These are phyloP conservation scores for Coffea canephora DNA, from an alignment of 257 asterid genomes.

Conservation along the genomic window DNA sequence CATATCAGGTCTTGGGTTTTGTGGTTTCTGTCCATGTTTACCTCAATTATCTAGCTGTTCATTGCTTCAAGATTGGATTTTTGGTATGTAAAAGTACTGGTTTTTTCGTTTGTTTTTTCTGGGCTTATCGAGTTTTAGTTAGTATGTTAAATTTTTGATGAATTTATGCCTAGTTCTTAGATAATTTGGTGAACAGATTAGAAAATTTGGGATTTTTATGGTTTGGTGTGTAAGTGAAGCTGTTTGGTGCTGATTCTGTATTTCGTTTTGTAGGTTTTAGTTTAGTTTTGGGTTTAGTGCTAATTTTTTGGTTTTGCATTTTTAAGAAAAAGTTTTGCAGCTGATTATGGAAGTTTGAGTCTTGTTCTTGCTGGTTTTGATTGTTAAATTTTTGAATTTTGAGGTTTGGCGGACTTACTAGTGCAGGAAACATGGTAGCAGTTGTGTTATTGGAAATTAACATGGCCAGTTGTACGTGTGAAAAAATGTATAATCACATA, in stretches of 20 bases:
- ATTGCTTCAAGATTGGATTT: constrained; percentile 13
- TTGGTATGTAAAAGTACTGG: background rate
- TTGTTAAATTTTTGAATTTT: background rate
- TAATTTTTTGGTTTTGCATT: too few relatives aligned
- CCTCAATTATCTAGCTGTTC: background rate
- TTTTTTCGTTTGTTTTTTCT: background rate
- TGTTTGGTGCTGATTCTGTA: too few relatives aligned
- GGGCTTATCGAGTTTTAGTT: background rate
- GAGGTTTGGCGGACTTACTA: background rate
- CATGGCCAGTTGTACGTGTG: background rate
- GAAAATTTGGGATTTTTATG: too few relatives aligned
- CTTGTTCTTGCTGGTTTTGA: background rate
- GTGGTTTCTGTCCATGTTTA: background rate
- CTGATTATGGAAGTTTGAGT: background rate
- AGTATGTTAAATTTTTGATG: background rate
- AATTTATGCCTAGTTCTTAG: too few relatives aligned
- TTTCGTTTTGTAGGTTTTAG: too few relatives aligned
- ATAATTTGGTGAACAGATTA: too few relatives aligned
- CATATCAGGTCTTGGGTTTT: constrained; percentile 19
- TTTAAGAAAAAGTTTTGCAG: background rate
- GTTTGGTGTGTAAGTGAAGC: too few relatives aligned
- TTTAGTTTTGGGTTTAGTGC: too few relatives aligned
- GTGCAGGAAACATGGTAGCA: background rate
- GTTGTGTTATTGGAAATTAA: background rate
- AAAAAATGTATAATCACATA: background rate